Base-by-base conservation (phyloP, 139 green algal genomes). In the Coelastrella sp. region DNA sequence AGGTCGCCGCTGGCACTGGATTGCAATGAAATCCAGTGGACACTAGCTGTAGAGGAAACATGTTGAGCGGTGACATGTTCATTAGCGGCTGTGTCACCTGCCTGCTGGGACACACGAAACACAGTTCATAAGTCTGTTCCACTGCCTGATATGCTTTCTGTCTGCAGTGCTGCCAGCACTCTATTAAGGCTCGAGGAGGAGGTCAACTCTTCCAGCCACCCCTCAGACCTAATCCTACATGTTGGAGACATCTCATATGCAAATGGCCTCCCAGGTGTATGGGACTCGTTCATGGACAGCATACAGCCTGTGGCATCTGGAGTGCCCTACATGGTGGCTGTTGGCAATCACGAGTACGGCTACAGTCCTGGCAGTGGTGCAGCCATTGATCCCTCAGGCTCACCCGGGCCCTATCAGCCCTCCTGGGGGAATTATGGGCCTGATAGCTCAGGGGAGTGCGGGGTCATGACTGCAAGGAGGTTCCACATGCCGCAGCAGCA, bases 261-360 rank as follows among this genome's bases (percentile, higher is more conserved):
- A 2, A 88, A 95, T 66, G 93, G 93, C 19, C 69, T 83, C 13
- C 79, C 86, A 30, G 81, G 92, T 27, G 83, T 92, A 32, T 98
- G 95, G 95, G 93, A 96, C 69, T 71, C 68, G 0, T 98, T 97
- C 73, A 95, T 96, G 92, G 85, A 88, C 2, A 37, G 73, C 7
- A 96, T 97, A 66, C 81, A 95, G 87, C 92, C 93, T 2, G 50
- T 95, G 23, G 91, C 93, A 15, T 59, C 62, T 3, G 66, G 76
- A 7, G 80, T 91, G 40, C 94, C 95, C 17, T 96, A 95, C 91
- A 94, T 96, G 91, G 89, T 96, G 43, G 90, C 67, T 35, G 72
- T 92, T 37, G 95, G 95, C 77, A 98, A 98, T 85, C 94, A 97
- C 79, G 94, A 96, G 53, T 91, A 91, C 72, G 89, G 87, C 43